Evolutionary conservation across 345 rosid genomes (phyloP).

Genomic region (Bruguiera gymnorhiza): DNA sequence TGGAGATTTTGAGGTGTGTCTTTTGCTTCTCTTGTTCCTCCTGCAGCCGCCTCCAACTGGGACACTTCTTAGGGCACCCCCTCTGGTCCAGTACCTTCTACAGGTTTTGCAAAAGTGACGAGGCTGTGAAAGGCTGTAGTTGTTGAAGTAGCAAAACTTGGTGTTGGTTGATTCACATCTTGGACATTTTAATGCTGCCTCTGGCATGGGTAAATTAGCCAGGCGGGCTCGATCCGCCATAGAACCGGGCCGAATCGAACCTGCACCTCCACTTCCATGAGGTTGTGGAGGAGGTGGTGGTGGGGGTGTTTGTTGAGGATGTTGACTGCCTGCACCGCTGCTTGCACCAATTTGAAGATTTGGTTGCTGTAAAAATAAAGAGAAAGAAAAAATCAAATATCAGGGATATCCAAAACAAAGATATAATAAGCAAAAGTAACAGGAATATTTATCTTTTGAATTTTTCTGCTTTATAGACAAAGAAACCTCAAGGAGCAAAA

Average conservation of each 20-base stretch:
- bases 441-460: conserved; percentile 49
- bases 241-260: conserved; percentile 79
- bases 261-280: conserved; percentile 51
- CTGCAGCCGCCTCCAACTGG: conserved; percentile 95
- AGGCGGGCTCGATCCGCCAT: conserved; percentile 91
- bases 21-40: conserved; percentile 82
- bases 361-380: conserved; percentile 35
- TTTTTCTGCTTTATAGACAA: conserved; percentile 25
- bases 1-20: conserved; percentile 44
- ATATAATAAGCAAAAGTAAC: conserved; percentile 30
- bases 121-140: conserved; percentile 95
- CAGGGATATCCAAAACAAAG: conserved; percentile 48
- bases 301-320: conserved; percentile 41
- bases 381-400: conserved; percentile 34
- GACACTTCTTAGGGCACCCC: conserved; percentile 81
- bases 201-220: conserved; percentile 82
- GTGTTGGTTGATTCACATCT: conserved; percentile 94
- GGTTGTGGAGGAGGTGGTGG: conserved; percentile 40
- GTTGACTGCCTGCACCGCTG: conserved; percentile 25
- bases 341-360: conserved; percentile 35
- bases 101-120: conserved; percentile 98
- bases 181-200: conserved; percentile 75
- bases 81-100: conserved; percentile 96
- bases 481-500: conserved; percentile 19
- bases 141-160: conserved; percentile 94